Evolutionary conservation across 768 basidiomycete species (phyloP).

Genomic region (Pholiota microspora): DNA sequence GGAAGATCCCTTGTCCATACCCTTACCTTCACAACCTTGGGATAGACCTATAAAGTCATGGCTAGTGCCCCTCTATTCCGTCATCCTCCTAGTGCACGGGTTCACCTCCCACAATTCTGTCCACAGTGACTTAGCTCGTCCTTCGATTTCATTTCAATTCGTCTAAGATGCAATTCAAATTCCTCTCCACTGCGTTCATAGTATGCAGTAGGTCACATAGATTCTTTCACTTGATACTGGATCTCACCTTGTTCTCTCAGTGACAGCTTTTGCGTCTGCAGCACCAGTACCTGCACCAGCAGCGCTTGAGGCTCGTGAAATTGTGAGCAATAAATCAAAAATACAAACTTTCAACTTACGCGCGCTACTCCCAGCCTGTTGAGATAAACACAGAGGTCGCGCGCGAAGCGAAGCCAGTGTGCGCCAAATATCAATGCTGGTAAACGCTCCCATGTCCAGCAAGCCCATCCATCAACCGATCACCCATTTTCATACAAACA

Average conservation of each 20-base stretch:
- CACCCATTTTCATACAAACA: no score
- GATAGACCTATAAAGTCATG: constrained; percentile 13
- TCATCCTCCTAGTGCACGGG: neutral
- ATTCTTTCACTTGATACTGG: neutral
- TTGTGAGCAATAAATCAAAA: neutral
- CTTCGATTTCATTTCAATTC: constrained; percentile 4
- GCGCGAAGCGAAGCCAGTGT: constrained; percentile 4
- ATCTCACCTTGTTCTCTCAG: neutral
- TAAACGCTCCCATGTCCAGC: neutral
- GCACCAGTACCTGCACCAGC: neutral
- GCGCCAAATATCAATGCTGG: constrained; percentile 3
- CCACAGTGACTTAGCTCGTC: neutral
- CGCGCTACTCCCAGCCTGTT: neutral
- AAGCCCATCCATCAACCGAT: neutral
- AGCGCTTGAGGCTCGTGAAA: constrained; percentile 1
- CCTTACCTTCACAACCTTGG: constrained; percentile 10
- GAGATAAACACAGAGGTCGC: constrained; percentile 1
- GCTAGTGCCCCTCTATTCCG: neutral
- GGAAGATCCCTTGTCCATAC: constrained; percentile 14
- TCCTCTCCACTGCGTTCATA: neutral
- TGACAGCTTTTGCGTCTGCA: constrained; percentile 4
- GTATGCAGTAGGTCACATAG: neutral
- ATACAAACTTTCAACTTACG: no score
- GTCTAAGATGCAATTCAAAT: constrained; percentile 9
- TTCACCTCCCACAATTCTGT: no score